Evolutionary conservation across 163 green algal genomes (phyloP).

Genomic region (Scenedesmus sp.): DNA sequence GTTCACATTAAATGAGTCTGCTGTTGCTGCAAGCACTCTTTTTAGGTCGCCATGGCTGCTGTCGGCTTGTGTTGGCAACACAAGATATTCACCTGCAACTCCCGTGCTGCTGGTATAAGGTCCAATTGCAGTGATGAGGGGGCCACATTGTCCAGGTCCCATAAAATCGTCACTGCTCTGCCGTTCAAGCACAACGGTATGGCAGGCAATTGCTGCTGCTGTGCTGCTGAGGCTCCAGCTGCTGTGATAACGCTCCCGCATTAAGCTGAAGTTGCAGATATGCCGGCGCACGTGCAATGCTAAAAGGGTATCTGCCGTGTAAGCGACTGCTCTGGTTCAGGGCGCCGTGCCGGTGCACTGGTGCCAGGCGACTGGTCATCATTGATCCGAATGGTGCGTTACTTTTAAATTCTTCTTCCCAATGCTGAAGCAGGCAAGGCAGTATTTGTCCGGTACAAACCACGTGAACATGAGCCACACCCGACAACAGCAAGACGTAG

Average conservation of each 20-base stretch:
- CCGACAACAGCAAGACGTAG: no score
- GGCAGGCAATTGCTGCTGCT: background rate
- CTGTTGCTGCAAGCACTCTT: no score
- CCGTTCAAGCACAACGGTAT: background rate
- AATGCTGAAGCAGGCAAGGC: no score
- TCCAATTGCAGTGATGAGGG: background rate
- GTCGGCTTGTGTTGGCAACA: no score
- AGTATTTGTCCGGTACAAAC: no score
- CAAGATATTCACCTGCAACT: slow-evolving; percentile 21
- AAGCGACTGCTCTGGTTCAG: background rate
- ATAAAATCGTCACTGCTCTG: background rate
- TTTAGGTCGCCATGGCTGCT: no score
- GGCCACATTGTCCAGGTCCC: slow-evolving; percentile 26
- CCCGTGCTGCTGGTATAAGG: background rate
- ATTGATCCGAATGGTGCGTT: background rate
- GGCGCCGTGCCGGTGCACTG: background rate
- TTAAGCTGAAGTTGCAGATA: background rate
- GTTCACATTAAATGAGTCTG: no score
- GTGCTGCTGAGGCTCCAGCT: background rate
- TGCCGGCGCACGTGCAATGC: no score
- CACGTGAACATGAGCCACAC: no score
- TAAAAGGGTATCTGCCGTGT: background rate
- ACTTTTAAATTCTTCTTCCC: no score
- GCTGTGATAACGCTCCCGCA: background rate
- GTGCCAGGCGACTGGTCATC: background rate